Conservation (phyloP, 2,329 filamentous ascomycete genomes). For the Polychaeton citri region DNA sequence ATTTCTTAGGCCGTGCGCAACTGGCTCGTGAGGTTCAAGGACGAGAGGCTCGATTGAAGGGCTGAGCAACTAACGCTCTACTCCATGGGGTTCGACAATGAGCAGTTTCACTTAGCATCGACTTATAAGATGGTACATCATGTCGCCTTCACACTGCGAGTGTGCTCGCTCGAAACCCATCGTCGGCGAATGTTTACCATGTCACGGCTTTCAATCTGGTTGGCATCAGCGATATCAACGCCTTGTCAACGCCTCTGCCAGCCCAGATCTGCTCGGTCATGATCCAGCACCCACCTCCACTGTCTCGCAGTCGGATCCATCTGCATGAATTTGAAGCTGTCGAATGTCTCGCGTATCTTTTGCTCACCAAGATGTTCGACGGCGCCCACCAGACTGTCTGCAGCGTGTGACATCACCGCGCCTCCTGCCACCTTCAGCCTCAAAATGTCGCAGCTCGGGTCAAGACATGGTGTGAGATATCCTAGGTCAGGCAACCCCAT, state of each 20-base stretch:
- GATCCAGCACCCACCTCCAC: neutral
- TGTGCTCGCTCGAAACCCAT: no score
- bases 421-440: neutral
- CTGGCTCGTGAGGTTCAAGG: conserved; percentile 43
- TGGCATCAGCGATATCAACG: no score
- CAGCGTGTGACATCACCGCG: neutral
- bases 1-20: conserved; percentile 48
- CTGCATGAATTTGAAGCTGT: neutral
- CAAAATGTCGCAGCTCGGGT: neutral
- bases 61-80: no score
- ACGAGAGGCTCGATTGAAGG: conserved; percentile 36
- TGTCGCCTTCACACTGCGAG: no score
- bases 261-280: neutral
- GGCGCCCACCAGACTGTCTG: neutral
- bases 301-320: neutral
- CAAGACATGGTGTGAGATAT: neutral
- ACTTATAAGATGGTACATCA: no score
- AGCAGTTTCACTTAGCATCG: no score
- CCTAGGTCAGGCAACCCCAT: neutral
- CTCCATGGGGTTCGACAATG: no score
- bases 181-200: no score
- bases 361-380: neutral
- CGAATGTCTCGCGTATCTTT: neutral
- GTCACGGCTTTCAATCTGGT: no score
- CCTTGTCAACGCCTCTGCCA: neutral